These are phyloP conservation scores for Falciphora oryzae DNA, from an alignment of 2,329 filamentous ascomycete genomes.

Conservation along the genomic window DNA sequence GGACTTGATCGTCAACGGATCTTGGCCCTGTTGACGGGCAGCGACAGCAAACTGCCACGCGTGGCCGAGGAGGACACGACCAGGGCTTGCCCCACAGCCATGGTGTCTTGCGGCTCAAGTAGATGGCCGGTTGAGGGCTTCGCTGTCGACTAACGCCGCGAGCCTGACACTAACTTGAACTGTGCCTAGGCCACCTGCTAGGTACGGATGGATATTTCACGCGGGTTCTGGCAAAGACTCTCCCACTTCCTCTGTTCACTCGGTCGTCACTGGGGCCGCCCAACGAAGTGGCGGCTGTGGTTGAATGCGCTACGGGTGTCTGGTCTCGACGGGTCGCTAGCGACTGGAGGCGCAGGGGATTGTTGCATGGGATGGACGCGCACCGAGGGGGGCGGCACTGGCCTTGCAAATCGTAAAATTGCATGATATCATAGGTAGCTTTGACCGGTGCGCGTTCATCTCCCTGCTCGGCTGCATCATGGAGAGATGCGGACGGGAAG, in stretches of 20 bases:
- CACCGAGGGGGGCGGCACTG: neutral
- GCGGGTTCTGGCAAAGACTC: neutral
- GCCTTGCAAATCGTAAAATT: constrained; percentile 1
- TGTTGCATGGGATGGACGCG: neutral
- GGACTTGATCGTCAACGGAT: no score
- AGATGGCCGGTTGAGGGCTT: neutral
- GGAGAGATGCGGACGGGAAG: neutral
- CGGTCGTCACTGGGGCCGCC: neutral
- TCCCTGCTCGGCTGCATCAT: neutral
- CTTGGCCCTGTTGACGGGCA: no score
- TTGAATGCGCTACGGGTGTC: neutral
- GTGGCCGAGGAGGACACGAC: no score
- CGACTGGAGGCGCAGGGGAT: neutral
- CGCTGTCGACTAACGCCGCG: no score
- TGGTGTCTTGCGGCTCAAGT: neutral
- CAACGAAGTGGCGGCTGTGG: neutral
- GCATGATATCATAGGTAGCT: constrained; percentile 4
- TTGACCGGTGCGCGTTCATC: neutral
- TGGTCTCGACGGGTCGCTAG: neutral
- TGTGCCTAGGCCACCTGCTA: no score
- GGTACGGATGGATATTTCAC: neutral
- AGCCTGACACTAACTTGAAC: neutral
- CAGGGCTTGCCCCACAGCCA: neutral
- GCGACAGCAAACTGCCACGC: no score
- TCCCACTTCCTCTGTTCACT: neutral